Conservation (phyloP, 1,139 yeast genomes). For the Pichia sp. region DNA sequence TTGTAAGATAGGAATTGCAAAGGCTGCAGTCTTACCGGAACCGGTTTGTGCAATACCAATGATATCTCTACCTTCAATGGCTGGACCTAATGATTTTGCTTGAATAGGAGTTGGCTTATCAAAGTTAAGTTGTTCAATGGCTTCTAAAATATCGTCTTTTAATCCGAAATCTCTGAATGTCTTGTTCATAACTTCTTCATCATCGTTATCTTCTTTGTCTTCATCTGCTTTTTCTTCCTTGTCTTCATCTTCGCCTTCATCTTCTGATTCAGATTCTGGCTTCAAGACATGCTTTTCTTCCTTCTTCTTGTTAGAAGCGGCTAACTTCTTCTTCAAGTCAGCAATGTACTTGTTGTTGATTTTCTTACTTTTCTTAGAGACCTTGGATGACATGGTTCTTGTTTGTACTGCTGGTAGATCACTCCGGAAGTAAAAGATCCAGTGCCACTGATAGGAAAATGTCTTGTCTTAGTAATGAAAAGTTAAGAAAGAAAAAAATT, state of each 20-base stretch:
- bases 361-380: constrained; percentile 15
- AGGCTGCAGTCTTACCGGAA: constrained; percentile 85
- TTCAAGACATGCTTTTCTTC: constrained; percentile 19
- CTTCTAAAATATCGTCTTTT: constrained; percentile 79
- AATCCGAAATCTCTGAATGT: constrained; percentile 51
- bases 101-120: constrained; percentile 88
- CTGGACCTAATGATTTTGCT: constrained; percentile 87
- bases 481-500: too few relatives aligned
- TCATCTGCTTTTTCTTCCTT: constrained; percentile 12
- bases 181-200: constrained; percentile 39
- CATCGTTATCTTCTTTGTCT: constrained; percentile 30
- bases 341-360: constrained; percentile 20
- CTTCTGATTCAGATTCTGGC: constrained; percentile 17
- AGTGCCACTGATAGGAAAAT: too few relatives aligned
- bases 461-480: too few relatives aligned
- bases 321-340: constrained; percentile 23
- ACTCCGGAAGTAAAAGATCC: too few relatives aligned
- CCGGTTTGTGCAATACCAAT: constrained; percentile 86
- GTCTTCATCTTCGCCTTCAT: constrained; percentile 10
- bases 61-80: constrained; percentile 79
- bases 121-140: constrained; percentile 67
- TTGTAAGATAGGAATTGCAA: constrained; percentile 88
- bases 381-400: constrained; percentile 10
- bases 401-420: too few relatives aligned
- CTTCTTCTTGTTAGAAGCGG: constrained; percentile 18